A percentile compares a stretch with the other conserved stretches of the same genome.
Evolutionary conservation across 106 monocot genomes (phyloP).

Genomic region (Dioscorea zingiberensis): DNA sequence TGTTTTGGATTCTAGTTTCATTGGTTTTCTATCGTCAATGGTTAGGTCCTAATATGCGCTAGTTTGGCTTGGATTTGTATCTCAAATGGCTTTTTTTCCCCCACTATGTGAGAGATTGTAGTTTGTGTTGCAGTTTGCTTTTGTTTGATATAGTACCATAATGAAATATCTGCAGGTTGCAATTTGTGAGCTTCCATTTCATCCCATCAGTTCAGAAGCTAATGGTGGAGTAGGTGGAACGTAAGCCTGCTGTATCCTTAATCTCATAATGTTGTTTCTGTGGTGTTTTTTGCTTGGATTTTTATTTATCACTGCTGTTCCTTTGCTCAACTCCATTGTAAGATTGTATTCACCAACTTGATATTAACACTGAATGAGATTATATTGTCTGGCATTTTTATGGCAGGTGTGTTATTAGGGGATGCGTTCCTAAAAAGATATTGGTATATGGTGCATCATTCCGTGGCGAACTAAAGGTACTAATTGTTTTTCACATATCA

Average conservation of each 20-base stretch:
- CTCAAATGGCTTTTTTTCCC: no score
- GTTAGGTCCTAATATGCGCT: no score
- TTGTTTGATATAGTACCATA: no score
- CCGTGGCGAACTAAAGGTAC: constrained; percentile 86
- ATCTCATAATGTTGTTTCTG: not conserved
- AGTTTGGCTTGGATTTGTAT: no score
- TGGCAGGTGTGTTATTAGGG: constrained; percentile 94
- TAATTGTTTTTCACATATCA: no score
- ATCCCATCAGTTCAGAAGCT: constrained; percentile 92
- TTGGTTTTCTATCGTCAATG: no score
- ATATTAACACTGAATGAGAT: not conserved
- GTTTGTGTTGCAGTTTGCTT: no score
- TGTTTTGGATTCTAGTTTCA: no score
- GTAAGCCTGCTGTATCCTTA: constrained; percentile 40
- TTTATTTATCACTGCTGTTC: not conserved
- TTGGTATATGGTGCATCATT: constrained; percentile 88
- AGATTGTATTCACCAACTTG: no score
- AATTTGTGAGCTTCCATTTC: constrained; percentile 97
- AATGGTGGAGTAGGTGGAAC: constrained; percentile 96
- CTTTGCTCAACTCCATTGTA: no score
- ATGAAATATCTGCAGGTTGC: constrained; percentile 56
- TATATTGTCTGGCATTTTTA: not conserved
- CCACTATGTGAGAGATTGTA: no score
- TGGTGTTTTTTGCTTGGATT: constrained; percentile 2
- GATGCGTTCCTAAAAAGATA: constrained; percentile 99